Evolutionary conservation across 805 yeast genomes (phyloP).

Genomic region (Yarrowia phangngaensis): DNA sequence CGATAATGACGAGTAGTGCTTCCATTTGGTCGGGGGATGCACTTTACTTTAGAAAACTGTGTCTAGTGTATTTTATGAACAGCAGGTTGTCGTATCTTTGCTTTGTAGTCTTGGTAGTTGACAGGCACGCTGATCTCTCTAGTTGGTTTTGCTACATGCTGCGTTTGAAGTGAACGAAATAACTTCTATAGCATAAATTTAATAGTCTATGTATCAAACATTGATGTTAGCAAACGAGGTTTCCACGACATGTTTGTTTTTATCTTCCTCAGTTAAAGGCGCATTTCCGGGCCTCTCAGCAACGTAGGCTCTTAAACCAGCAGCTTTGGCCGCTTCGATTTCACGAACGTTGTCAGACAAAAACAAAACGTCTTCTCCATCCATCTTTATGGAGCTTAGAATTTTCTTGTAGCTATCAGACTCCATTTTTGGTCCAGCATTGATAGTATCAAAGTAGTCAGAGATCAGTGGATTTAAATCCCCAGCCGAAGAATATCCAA

Average conservation of each 20-base stretch:
- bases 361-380: constrained; percentile 48
- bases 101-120: too few species aligned
- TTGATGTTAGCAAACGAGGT: background rate
- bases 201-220: background rate
- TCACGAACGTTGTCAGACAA: constrained; percentile 78
- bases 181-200: background rate
- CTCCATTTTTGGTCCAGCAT: constrained; percentile 70
- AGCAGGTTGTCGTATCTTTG: too few species aligned
- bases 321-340: constrained; percentile 65
- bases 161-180: too few species aligned
- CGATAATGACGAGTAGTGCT: constrained; percentile 31
- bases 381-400: constrained; percentile 41
- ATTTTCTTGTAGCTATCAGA: constrained; percentile 57
- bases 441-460: constrained; percentile 82
- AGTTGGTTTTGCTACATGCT: too few species aligned
- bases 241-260: background rate
- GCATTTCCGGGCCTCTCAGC: constrained; percentile 76
- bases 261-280: constrained; percentile 30
- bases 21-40: too few species aligned
- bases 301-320: constrained; percentile 57
- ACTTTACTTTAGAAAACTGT: too few species aligned
- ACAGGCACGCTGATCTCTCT: too few species aligned
- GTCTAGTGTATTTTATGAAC: too few species aligned
- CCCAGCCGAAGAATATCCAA: constrained; percentile 40
- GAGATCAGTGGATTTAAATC: constrained; percentile 54